A percentile compares a stretch with the other conserved stretches of the same genome.
Evolutionary conservation across 2,329 filamentous ascomycete genomes (phyloP).

Genomic region (Paramyrothecium roridum): DNA sequence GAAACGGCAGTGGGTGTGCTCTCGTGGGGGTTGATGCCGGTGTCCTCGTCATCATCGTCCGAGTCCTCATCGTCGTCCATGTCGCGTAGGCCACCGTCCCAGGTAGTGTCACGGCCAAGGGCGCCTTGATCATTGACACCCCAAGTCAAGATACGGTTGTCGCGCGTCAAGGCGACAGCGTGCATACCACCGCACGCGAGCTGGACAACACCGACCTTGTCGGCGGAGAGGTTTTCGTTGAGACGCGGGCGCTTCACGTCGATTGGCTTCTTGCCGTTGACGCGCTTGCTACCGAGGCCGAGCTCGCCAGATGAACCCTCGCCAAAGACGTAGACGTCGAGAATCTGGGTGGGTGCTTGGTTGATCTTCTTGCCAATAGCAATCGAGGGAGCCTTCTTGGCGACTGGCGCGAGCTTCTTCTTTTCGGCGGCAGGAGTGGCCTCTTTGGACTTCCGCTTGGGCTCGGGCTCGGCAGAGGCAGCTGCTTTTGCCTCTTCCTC

Average conservation of each 20-base stretch:
- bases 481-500: conserved; percentile 3
- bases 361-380: conserved; percentile 68
- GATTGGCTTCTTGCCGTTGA: conserved; percentile 57
- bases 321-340: conserved; percentile 79
- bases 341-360: conserved; percentile 54
- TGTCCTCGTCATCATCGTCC: conserved; percentile 57
- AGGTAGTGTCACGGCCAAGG: conserved; percentile 69
- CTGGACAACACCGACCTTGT: conserved; percentile 71
- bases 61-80: conserved; percentile 50
- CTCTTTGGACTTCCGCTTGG: conserved; percentile 14
- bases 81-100: conserved; percentile 62
- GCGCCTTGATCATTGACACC: conserved; percentile 85
- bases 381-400: conserved; percentile 37
- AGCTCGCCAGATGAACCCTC: conserved; percentile 80
- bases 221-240: conserved; percentile 61
- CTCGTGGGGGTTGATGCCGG: conserved; percentile 69
- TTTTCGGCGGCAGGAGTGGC: conserved; percentile 12
- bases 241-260: conserved; percentile 81
- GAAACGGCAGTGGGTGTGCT: conserved; percentile 62
- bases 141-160: conserved; percentile 83
- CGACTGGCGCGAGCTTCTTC: conserved; percentile 1
- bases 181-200: conserved; percentile 83
- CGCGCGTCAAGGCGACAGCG: conserved; percentile 69
- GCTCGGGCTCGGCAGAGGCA: conserved; percentile 10
- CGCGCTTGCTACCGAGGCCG: conserved; percentile 68